A percentile compares a stretch with the other conserved stretches of the same genome.
phyloP scores from a whole-genome alignment of 2,329 filamentous ascomycete genomes.

The Colletotrichum cereale region DNA sequence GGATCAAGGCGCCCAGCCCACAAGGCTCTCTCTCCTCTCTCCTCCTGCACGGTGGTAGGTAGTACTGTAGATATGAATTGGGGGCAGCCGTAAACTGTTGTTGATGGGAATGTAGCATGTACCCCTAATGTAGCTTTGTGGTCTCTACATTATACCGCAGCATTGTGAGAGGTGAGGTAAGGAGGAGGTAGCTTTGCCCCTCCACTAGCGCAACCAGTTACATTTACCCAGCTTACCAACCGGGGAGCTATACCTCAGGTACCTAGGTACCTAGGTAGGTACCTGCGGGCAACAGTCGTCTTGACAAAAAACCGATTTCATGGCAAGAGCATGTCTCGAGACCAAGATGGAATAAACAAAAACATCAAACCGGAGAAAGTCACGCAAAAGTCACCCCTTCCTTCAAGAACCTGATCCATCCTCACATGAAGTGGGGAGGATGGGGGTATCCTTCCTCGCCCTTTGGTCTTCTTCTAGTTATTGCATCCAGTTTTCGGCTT shows the following conservation, averaged over 20 bases:
- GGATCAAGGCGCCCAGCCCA: not conserved
- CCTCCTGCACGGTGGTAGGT: not conserved
- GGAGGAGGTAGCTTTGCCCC: constrained; percentile 2
- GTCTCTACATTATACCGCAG: not conserved
- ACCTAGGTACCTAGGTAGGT: not conserved
- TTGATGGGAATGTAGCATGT: not conserved
- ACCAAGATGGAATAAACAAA: not conserved
- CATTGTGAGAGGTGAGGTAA: not conserved
- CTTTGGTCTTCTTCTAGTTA: not conserved
- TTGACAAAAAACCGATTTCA: not conserved
- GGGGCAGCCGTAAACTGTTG: not conserved
- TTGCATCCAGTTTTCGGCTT: constrained; percentile 32
- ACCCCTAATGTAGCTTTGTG: not conserved
- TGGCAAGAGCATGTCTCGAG: not conserved
- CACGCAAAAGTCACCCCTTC: constrained; percentile 22
- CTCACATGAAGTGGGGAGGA: constrained; percentile 37
- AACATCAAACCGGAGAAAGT: not conserved
- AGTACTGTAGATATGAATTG: not conserved
- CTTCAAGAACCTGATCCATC: constrained; percentile 15
- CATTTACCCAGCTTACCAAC: constrained; percentile 2
- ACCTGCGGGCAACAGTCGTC: not conserved
- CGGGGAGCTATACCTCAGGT: not conserved
- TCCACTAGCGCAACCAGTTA: not conserved
- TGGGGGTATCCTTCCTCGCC: not conserved
- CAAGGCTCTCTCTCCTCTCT: not conserved